Evolutionary conservation across 2,329 filamentous ascomycete species (phyloP).

Genomic region (Botrytis porri): DNA sequence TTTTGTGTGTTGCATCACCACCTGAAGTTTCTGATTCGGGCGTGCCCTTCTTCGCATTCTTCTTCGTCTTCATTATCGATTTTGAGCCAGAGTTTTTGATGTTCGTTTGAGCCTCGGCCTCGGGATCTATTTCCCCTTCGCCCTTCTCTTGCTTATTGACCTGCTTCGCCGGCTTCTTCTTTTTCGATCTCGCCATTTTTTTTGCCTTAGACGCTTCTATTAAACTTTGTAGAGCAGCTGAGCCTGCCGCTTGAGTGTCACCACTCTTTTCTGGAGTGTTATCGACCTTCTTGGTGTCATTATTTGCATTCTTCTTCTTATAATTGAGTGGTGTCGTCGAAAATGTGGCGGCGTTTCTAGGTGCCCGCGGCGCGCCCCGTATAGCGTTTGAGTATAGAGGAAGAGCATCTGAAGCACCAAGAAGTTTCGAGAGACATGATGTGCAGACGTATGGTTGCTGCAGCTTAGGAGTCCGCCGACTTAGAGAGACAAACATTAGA

Average conservation of each 20-base stretch:
- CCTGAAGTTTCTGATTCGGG: neutral
- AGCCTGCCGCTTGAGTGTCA: neutral
- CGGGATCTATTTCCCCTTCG: neutral
- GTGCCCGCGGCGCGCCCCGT: constrained; percentile 2
- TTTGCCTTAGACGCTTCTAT: neutral
- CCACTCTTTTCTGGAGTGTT: neutral
- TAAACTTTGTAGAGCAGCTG: neutral
- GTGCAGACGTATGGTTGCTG: constrained; percentile 30
- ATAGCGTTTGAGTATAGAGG: constrained; percentile 10
- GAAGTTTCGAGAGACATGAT: constrained; percentile 27
- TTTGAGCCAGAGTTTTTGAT: neutral
- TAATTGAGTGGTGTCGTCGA: constrained; percentile 18
- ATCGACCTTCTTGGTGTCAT: neutral
- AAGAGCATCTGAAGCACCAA: constrained; percentile 12
- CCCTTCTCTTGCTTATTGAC: neutral
- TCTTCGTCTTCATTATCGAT: neutral
- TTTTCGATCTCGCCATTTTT: neutral
- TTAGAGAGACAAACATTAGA: constrained; percentile 32
- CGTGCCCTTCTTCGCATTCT: neutral
- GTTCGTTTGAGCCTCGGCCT: neutral
- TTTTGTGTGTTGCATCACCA: neutral
- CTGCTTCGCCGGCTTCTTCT: neutral
- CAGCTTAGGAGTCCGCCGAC: constrained; percentile 26
- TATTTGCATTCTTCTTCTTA: neutral
- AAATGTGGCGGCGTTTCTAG: constrained; percentile 16